Percentiles rank a stretch among this genome's conserved stretches.
Conservation (phyloP, 2,329 filamentous ascomycete genomes). For the Sclerotinia borealis region DNA sequence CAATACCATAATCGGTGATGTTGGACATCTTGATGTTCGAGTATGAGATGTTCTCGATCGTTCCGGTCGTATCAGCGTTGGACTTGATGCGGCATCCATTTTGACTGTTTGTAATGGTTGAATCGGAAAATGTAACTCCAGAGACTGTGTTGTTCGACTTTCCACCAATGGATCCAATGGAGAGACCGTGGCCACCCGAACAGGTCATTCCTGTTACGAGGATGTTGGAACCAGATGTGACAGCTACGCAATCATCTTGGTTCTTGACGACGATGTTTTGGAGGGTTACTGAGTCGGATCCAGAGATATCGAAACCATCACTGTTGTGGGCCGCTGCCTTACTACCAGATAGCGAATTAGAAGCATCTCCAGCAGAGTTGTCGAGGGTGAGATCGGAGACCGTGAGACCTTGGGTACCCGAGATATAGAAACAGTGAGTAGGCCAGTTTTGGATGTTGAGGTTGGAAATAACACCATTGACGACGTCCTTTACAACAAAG, state of each 20-base stretch:
- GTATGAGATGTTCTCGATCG: slow-evolving; percentile 47
- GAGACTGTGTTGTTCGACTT: slow-evolving; percentile 48
- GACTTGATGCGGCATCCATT: slow-evolving; percentile 42
- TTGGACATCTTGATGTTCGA: slow-evolving; percentile 43
- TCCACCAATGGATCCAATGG: slow-evolving; percentile 52
- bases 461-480: slow-evolving; percentile 42
- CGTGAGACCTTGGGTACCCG: slow-evolving; percentile 38
- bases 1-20: slow-evolving; percentile 42
- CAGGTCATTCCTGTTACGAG: slow-evolving; percentile 27
- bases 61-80: slow-evolving; percentile 32
- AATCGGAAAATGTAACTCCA: slow-evolving; percentile 44
- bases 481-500: slow-evolving; percentile 44
- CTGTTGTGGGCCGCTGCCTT: slow-evolving; percentile 42
- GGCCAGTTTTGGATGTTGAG: slow-evolving; percentile 50
- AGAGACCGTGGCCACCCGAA: slow-evolving; percentile 40
- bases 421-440: slow-evolving; percentile 45
- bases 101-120: slow-evolving; percentile 42
- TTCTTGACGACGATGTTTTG: slow-evolving; percentile 46
- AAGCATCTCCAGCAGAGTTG: slow-evolving; percentile 44
- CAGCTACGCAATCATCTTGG: slow-evolving; percentile 54
- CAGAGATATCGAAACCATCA: slow-evolving; percentile 47
- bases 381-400: slow-evolving; percentile 49
- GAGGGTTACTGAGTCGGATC: slow-evolving; percentile 43
- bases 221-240: slow-evolving; percentile 46
- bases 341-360: slow-evolving; percentile 24